Conservation (phyloP, 129 eudicot genomes). For the Flaveria bidentis region DNA sequence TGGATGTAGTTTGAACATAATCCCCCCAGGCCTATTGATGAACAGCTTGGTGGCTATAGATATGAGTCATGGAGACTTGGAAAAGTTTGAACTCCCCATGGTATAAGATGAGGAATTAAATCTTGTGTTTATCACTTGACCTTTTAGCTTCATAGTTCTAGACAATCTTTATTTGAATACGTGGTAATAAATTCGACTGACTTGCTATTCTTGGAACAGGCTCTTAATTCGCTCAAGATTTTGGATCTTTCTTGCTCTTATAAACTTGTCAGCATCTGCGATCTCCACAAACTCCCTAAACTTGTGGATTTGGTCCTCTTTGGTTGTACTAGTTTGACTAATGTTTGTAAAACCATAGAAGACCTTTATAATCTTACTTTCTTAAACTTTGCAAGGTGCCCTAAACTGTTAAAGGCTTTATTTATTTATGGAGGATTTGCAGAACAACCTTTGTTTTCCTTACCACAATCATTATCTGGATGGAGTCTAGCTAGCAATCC, state of each 20-base stretch:
- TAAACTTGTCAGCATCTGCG: slow-evolving; percentile 1
- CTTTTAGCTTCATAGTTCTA: background rate
- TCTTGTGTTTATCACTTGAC: background rate
- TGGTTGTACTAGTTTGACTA: slow-evolving; percentile 21
- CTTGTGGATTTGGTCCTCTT: slow-evolving; percentile 4
- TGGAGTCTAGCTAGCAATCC: background rate
- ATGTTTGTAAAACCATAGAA: slow-evolving; percentile 34
- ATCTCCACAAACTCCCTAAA: slow-evolving; percentile 31
- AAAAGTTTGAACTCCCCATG: slow-evolving; percentile 34
- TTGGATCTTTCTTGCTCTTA: slow-evolving; percentile 35
- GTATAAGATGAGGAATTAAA: slow-evolving; percentile 10
- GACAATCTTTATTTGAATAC: background rate
- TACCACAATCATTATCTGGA: slow-evolving; percentile 17
- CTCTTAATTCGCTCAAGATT: slow-evolving; percentile 29
- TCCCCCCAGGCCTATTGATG: slow-evolving; percentile 29
- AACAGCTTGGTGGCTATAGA: slow-evolving; percentile 32
- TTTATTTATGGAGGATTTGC: background rate
- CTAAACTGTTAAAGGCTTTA: background rate
- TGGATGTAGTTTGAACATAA: slow-evolving; percentile 19
- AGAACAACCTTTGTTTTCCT: background rate
- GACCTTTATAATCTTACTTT: slow-evolving; percentile 17
- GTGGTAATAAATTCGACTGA: background rate
- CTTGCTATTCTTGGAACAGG: slow-evolving; percentile 16
- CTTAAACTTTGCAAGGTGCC: slow-evolving; percentile 3
- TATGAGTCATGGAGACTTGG: slow-evolving; percentile 33